These are phyloP conservation scores for Suillus subluteus DNA, from an alignment of 768 basidiomycete species.

Conservation along the genomic window DNA sequence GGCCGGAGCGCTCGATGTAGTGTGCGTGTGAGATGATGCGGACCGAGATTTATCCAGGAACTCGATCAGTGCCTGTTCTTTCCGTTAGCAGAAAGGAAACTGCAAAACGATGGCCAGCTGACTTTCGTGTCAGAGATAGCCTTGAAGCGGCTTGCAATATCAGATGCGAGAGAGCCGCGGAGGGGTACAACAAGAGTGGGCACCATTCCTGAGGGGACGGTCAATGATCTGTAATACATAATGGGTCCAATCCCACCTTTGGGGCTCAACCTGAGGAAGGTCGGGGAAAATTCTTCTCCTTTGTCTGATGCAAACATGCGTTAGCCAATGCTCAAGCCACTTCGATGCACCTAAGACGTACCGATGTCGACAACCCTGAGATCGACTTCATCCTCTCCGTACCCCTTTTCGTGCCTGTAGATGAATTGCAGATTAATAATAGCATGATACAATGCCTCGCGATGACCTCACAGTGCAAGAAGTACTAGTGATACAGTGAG, in stretches of 20 bases:
- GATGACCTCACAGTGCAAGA: conserved; percentile 53
- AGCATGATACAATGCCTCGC: neutral
- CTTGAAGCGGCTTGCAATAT: conserved; percentile 79
- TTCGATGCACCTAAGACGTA: conserved; percentile 28
- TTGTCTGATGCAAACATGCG: conserved; percentile 46
- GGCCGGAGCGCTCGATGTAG: conserved; percentile 73
- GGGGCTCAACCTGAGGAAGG: conserved; percentile 78
- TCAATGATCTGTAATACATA: conserved; percentile 16
- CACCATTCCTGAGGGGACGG: conserved; percentile 59
- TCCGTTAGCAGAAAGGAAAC: neutral
- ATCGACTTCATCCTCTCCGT: conserved; percentile 75
- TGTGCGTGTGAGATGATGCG: conserved; percentile 63
- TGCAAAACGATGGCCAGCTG: conserved; percentile 2
- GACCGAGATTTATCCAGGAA: conserved; percentile 87
- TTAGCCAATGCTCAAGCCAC: neutral
- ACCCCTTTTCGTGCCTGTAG: conserved; percentile 77
- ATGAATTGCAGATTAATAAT: conserved; percentile 12
- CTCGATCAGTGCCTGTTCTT: conserved; percentile 65
- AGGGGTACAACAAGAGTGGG: conserved; percentile 88
- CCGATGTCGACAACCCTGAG: conserved; percentile 69
- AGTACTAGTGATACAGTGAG: conserved; percentile 42
- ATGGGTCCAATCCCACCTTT: conserved; percentile 50
- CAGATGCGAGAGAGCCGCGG: conserved; percentile 66
- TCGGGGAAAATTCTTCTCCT: conserved; percentile 77
- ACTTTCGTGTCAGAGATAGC: conserved; percentile 79